These are phyloP conservation scores for Alternaria triticimaculans DNA, from an alignment of 2,329 filamentous ascomycete genomes.

Conservation along the genomic window DNA sequence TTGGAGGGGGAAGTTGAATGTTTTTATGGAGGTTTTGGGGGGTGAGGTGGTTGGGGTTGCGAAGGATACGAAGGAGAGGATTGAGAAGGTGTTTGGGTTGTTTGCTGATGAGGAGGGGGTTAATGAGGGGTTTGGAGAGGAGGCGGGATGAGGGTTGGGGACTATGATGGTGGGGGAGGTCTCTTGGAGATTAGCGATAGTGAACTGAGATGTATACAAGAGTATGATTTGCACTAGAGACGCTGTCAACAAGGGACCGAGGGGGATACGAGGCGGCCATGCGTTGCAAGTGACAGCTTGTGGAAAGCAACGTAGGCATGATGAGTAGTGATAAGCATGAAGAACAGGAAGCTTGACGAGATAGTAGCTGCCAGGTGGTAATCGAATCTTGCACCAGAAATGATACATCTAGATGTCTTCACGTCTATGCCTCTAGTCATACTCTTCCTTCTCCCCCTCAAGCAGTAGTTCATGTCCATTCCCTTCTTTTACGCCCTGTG, in stretches of 20 bases:
- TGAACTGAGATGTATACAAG: neutral
- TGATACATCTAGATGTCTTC: rapidly evolving
- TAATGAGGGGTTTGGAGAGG: neutral
- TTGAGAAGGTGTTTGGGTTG: neutral
- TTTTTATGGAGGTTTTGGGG: neutral
- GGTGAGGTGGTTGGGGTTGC: neutral
- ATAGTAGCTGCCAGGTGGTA: neutral
- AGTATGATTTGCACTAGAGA: rapidly evolving
- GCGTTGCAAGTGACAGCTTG: neutral
- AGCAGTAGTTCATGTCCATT: slow-evolving; percentile 71
- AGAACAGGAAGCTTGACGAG: neutral
- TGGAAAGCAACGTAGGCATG: neutral
- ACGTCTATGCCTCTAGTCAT: neutral
- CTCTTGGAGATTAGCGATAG: too few species aligned
- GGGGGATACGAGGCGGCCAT: neutral
- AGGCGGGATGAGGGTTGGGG: rapidly evolving
- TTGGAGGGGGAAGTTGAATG: neutral
- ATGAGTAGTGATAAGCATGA: neutral
- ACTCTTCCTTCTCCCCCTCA: slow-evolving; percentile 49
- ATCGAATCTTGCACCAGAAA: neutral
- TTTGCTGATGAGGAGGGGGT: neutral
- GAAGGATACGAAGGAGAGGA: neutral
- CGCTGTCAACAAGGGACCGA: neutral
- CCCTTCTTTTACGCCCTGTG: slow-evolving; percentile 65
- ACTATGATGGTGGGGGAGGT: too few species aligned